These are phyloP conservation scores for Elongisporangium anandrum DNA, from an alignment of 352 stramenopile species.

Conservation along the genomic window DNA sequence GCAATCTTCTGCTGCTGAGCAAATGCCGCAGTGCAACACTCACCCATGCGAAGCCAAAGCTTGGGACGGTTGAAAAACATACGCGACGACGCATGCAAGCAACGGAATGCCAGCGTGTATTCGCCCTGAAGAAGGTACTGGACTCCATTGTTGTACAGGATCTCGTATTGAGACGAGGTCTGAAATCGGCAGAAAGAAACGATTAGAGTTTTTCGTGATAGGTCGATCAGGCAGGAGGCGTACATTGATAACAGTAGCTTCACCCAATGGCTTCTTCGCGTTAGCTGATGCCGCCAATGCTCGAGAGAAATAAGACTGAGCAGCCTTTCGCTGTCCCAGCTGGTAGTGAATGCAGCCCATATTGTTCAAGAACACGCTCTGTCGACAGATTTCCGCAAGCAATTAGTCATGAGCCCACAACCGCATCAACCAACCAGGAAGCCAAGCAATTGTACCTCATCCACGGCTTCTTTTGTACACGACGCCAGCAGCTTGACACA, in stretches of 20 bases:
- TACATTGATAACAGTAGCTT: slow-evolving; percentile 50
- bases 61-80: slow-evolving; percentile 90
- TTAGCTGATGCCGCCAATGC: slow-evolving; percentile 67
- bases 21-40: slow-evolving; percentile 87
- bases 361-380: slow-evolving; percentile 87
- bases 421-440: neutral
- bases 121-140: slow-evolving; percentile 85
- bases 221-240: slow-evolving; percentile 2
- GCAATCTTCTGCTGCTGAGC: slow-evolving; percentile 64
- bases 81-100: slow-evolving; percentile 85
- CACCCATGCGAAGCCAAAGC: slow-evolving; percentile 89
- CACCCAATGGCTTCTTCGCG: slow-evolving; percentile 31
- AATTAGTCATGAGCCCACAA: neutral
- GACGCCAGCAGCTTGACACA: slow-evolving; percentile 91
- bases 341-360: slow-evolving; percentile 93
- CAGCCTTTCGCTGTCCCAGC: slow-evolving; percentile 85
- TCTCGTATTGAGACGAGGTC: slow-evolving; percentile 79
- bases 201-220: too few relatives aligned
- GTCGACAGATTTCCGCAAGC: slow-evolving; percentile 6
- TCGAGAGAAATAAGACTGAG: slow-evolving; percentile 90
- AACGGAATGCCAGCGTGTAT: slow-evolving; percentile 81
- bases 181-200: slow-evolving; percentile 10
- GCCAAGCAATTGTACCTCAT: slow-evolving; percentile 37
- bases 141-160: slow-evolving; percentile 92
- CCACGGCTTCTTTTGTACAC: slow-evolving; percentile 79